Conservation (phyloP, 805 yeast genomes). For the Suhomyces faveliae region DNA sequence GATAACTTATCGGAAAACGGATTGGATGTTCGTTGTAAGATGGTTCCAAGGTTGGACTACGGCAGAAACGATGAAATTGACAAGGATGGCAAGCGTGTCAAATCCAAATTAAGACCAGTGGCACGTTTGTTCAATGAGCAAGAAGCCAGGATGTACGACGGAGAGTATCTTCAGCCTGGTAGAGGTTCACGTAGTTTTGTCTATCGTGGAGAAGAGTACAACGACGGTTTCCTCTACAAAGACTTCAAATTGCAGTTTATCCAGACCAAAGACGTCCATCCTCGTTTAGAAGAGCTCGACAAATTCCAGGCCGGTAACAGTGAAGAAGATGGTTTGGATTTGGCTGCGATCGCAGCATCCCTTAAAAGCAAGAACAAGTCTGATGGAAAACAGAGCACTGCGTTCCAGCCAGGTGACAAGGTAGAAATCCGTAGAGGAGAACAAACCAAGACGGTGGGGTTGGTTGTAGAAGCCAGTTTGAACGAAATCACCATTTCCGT, state of each 20-base stretch:
- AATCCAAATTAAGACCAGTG: conserved; percentile 71
- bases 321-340: conserved; percentile 81
- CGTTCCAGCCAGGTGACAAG: conserved; percentile 89
- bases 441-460: conserved; percentile 85
- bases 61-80: conserved; percentile 63
- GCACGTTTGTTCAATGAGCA: conserved; percentile 84
- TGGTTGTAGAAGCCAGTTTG: conserved; percentile 62
- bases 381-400: conserved; percentile 28
- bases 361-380: conserved; percentile 52
- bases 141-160: conserved; percentile 85
- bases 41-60: conserved; percentile 92
- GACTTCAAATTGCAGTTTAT: conserved; percentile 81
- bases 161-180: conserved; percentile 66
- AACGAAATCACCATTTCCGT: conserved; percentile 52
- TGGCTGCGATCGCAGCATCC: conserved; percentile 83
- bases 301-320: conserved; percentile 70
- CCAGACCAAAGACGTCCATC: conserved; percentile 79
- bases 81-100: conserved; percentile 41
- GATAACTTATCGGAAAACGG: conserved; percentile 94
- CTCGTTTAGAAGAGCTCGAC: conserved; percentile 85
- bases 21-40: conserved; percentile 86
- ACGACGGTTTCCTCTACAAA: conserved; percentile 82
- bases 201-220: conserved; percentile 85
- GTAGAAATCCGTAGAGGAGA: conserved; percentile 93
- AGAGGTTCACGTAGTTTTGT: conserved; percentile 59